phyloP scores from a whole-genome alignment of 805 yeast species.

The Wickerhamiella sorbophila region DNA sequence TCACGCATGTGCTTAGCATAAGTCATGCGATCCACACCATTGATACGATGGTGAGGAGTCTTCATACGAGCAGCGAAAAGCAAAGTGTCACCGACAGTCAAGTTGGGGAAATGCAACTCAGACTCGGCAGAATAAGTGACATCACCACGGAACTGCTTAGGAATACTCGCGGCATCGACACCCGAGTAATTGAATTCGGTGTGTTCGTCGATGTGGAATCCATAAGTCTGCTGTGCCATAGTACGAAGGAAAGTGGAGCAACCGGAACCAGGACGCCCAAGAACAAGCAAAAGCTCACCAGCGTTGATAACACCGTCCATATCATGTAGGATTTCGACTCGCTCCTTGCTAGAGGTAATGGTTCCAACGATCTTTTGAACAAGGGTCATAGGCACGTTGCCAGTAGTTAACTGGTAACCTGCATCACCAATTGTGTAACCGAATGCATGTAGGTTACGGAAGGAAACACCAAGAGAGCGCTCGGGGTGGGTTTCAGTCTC shows the following conservation, averaged over 20 bases:
- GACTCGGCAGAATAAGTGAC: slow-evolving; percentile 31
- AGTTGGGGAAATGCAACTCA: slow-evolving; percentile 63
- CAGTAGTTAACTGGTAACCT: slow-evolving; percentile 51
- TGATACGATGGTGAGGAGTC: slow-evolving; percentile 43
- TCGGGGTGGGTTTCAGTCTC: slow-evolving; percentile 50
- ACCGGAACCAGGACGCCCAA: slow-evolving; percentile 71
- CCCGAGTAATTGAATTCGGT: slow-evolving; percentile 44
- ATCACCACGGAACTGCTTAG: slow-evolving; percentile 40
- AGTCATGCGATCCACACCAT: slow-evolving; percentile 32
- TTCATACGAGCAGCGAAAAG: slow-evolving; percentile 55
- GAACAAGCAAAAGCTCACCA: slow-evolving; percentile 56
- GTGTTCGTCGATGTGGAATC: slow-evolving; percentile 38
- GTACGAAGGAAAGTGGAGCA: slow-evolving; percentile 58
- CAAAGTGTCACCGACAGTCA: slow-evolving; percentile 61
- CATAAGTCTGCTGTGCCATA: slow-evolving; percentile 42
- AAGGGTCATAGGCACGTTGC: slow-evolving; percentile 27
- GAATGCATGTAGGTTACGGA: slow-evolving; percentile 43
- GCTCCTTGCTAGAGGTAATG: not conserved
- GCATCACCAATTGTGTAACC: slow-evolving; percentile 46
- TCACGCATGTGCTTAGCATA: slow-evolving; percentile 37
- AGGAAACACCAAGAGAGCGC: slow-evolving; percentile 46
- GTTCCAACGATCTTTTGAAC: slow-evolving; percentile 12
- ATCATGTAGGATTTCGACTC: slow-evolving; percentile 16
- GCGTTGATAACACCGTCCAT: slow-evolving; percentile 34
- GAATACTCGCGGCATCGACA: slow-evolving; percentile 43